Conservation (phyloP, 345 rosid species). For the Crucihimalaya himalaica region DNA sequence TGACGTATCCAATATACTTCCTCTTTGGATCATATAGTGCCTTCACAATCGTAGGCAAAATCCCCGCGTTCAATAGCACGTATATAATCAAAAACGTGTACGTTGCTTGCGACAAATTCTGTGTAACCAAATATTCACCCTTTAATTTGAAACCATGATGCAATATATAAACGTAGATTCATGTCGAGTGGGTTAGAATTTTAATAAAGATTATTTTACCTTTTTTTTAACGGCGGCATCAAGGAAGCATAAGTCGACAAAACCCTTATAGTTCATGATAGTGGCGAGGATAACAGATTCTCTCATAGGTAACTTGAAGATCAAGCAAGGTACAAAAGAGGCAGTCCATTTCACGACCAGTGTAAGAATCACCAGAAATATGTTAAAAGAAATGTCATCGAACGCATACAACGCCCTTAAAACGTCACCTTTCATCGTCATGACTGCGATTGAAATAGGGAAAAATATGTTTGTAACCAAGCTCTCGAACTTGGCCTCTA, state of each 20-base stretch:
- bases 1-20: constrained; percentile 49
- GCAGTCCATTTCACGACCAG: constrained; percentile 29
- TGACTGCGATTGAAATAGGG: constrained; percentile 32
- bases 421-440: constrained; percentile 34
- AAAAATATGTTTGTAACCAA: constrained; percentile 29
- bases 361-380: constrained; percentile 18
- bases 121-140: constrained; percentile 2
- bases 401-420: constrained; percentile 14
- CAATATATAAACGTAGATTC: neutral
- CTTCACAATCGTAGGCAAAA: constrained; percentile 43
- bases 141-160: neutral
- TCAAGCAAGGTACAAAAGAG: constrained; percentile 35
- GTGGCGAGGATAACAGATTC: constrained; percentile 37
- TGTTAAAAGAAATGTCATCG: constrained; percentile 36
- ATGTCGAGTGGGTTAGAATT: neutral
- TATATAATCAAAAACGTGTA: constrained; percentile 28
- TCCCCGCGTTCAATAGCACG: constrained; percentile 28
- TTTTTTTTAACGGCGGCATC: neutral
- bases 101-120: constrained; percentile 29
- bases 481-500: constrained; percentile 35
- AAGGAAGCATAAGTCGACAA: constrained; percentile 31
- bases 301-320: constrained; percentile 34
- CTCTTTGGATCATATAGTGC: constrained; percentile 53
- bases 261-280: constrained; percentile 39
- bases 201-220: constrained; percentile 25